Evolutionary conservation across 768 basidiomycete species (phyloP).

Genomic region (Butyriboletus loyo): DNA sequence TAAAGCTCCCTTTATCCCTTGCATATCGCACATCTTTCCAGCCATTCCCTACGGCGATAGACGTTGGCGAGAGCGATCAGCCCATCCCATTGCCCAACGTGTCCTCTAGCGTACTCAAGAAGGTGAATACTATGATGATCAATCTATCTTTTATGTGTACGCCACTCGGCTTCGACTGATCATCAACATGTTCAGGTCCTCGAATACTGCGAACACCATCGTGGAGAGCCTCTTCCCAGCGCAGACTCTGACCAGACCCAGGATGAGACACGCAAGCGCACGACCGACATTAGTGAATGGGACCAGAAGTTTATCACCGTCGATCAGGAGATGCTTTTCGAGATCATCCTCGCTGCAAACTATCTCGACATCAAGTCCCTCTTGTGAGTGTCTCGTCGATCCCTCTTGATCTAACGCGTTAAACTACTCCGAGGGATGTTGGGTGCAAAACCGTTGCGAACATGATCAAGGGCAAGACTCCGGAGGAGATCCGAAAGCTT

Average conservation of each 20-base stretch:
- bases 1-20: constrained; percentile 27
- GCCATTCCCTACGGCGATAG: constrained; percentile 38
- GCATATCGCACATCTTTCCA: background rate
- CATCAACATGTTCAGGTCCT: constrained; percentile 61
- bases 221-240: constrained; percentile 91
- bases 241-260: constrained; percentile 76
- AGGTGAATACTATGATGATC: constrained; percentile 46
- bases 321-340: constrained; percentile 99
- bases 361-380: constrained; percentile 99
- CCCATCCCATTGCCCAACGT: constrained; percentile 95
- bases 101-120: constrained; percentile 88
- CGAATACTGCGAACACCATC: constrained; percentile 99
- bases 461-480: constrained; percentile 99
- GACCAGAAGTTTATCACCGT: constrained; percentile 98
- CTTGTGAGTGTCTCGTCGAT: constrained; percentile 55
- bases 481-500: constrained; percentile 97
- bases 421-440: constrained; percentile 64
- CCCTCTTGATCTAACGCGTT: background rate
- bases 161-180: constrained; percentile 5
- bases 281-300: constrained; percentile 99
- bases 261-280: constrained; percentile 95
- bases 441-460: constrained; percentile 99
- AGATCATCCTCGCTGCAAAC: constrained; percentile 99
- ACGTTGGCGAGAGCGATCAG: constrained; percentile 92
- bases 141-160: background rate